A percentile compares a stretch with the other conserved stretches of the same genome.
Evolutionary conservation across 73 alveolate species (phyloP).

Genomic region (Halteria grandinella): DNA sequence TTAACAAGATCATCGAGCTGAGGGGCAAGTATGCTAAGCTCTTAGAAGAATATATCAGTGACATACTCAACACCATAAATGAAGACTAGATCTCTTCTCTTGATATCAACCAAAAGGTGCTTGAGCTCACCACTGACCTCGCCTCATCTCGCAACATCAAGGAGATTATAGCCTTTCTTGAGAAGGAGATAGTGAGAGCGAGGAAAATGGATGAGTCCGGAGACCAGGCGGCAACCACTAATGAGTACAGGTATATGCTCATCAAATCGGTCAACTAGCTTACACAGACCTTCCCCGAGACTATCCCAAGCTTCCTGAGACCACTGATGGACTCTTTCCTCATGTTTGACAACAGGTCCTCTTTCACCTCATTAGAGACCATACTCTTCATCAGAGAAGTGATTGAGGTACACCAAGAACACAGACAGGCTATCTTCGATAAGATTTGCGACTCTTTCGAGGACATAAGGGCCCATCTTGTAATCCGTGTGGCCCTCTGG

Average conservation of each 20-base stretch:
- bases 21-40: conserved; percentile 72
- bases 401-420: conserved; percentile 52
- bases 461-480: conserved; percentile 69
- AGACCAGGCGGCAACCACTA: conserved; percentile 25
- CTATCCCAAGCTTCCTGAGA: conserved; percentile 40
- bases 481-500: conserved; percentile 74
- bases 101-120: conserved; percentile 81
- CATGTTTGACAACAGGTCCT: conserved; percentile 22
- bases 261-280: conserved; percentile 58
- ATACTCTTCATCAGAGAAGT: conserved; percentile 60
- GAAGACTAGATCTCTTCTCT: conserved; percentile 57
- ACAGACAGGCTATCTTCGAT: conserved; percentile 52
- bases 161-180: conserved; percentile 77
- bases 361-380: conserved; percentile 58
- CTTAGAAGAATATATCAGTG: conserved; percentile 74
- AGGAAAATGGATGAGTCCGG: conserved; percentile 65
- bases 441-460: conserved; percentile 57
- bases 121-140: conserved; percentile 85
- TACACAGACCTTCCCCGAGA: conserved; percentile 68
- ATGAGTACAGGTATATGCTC: conserved; percentile 52
- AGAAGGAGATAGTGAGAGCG: conserved; percentile 61
- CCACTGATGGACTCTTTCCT: conserved; percentile 62
- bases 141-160: conserved; percentile 78
- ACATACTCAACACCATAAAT: conserved; percentile 68
- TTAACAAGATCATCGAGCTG: conserved; percentile 76